Evolutionary conservation across 2,329 filamentous ascomycete genomes (phyloP).

Genomic region (Talaromyces sp.): DNA sequence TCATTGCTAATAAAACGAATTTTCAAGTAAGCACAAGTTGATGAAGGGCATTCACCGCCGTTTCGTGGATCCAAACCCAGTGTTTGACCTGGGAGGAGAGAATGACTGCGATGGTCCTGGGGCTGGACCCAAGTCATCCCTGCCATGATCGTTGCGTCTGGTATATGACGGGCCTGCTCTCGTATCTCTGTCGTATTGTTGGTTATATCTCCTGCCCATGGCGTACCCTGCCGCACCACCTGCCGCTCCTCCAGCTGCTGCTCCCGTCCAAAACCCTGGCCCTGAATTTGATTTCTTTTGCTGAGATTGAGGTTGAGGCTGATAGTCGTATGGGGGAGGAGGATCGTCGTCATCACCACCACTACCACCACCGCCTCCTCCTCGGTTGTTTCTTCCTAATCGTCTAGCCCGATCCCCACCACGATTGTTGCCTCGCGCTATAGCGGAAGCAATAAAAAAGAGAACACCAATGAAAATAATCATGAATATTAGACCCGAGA

Average conservation of each 20-base stretch:
- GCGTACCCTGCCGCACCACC: constrained; percentile 32
- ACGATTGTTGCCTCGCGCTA: constrained; percentile 25
- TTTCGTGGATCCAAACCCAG: constrained; percentile 46
- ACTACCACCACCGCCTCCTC: constrained; percentile 32
- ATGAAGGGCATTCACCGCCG: constrained; percentile 30
- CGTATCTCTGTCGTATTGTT: not conserved
- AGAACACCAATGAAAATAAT: constrained; percentile 22
- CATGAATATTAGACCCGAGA: constrained; percentile 27
- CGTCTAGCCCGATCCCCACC: constrained; percentile 21
- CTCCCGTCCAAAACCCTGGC: constrained; percentile 49
- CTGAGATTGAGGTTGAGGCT: constrained; percentile 23
- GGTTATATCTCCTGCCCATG: constrained; percentile 11
- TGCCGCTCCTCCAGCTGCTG: constrained; percentile 39
- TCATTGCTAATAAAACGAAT: not conserved
- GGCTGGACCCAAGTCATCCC: constrained; percentile 33
- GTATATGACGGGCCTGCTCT: constrained; percentile 2
- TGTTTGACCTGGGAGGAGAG: constrained; percentile 35
- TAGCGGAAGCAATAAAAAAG: constrained; percentile 25
- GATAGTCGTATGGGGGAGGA: constrained; percentile 41
- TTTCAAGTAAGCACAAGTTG: not conserved
- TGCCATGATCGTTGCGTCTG: constrained; percentile 25
- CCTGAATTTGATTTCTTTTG: constrained; percentile 32
- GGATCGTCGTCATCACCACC: constrained; percentile 37
- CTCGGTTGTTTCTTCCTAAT: constrained; percentile 34
- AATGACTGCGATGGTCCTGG: constrained; percentile 33